phyloP scores from a whole-genome alignment of 1,284 basidiomycete species.

The Coniferiporia sulphurascens region DNA sequence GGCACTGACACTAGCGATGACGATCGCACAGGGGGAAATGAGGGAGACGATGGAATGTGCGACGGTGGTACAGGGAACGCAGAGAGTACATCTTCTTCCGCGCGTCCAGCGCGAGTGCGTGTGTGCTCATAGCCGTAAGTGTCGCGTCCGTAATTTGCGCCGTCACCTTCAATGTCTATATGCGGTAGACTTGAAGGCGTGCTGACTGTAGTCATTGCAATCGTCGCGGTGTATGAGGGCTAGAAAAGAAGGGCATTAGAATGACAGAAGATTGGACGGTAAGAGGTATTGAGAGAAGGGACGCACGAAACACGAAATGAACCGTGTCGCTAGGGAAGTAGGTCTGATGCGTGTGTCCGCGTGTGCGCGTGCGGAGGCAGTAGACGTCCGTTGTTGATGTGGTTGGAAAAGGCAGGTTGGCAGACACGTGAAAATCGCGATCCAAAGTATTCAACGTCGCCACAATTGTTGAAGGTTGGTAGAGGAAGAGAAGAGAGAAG shows the following conservation, averaged over 20 bases:
- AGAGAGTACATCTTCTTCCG: constrained; percentile 2
- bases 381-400: background rate
- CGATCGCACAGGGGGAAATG: background rate
- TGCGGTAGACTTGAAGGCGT: background rate
- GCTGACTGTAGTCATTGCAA: background rate
- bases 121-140: background rate
- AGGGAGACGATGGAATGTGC: constrained; percentile 8
- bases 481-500: background rate
- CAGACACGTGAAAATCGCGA: background rate
- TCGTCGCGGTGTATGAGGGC: background rate
- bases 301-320: background rate
- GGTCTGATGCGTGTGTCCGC: background rate
- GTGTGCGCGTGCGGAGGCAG: background rate
- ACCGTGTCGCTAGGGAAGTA: background rate
- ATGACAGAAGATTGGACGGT: background rate
- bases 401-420: background rate
- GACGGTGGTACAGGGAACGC: constrained; percentile 15
- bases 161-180: background rate
- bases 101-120: background rate
- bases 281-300: background rate
- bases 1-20: background rate
- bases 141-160: background rate
- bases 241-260: background rate
- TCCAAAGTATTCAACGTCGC: background rate
- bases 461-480: too few species aligned